Evolutionary conservation across 495 filamentous ascomycete species (phyloP).

Genomic region (Podospora pseudoanserina): DNA sequence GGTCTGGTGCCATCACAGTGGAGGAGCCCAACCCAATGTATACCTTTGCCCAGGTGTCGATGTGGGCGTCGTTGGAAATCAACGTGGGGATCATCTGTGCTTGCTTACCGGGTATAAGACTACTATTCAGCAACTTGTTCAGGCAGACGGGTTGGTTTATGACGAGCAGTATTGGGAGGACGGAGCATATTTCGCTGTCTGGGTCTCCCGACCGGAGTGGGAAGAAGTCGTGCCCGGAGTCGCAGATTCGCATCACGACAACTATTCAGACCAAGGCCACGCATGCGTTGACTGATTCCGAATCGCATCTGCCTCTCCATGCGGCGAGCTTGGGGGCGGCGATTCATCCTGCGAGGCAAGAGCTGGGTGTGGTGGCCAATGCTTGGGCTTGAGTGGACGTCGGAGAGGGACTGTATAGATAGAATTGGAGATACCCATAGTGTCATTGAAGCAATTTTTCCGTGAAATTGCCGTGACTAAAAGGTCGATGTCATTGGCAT

Average conservation of each 20-base stretch:
- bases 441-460: too few relatives aligned
- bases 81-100: slow-evolving; percentile 34
- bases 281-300: not conserved
- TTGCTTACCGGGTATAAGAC: slow-evolving; percentile 34
- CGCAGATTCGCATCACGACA: slow-evolving; percentile 11
- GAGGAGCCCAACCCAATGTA: slow-evolving; percentile 30
- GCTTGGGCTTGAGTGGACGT: slow-evolving; percentile 10
- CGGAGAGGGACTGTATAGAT: not conserved
- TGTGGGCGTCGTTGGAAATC: slow-evolving; percentile 37
- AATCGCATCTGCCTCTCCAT: slow-evolving; percentile 5
- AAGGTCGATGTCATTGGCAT: not conserved
- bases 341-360: not conserved
- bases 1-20: slow-evolving; percentile 19
- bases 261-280: slow-evolving; percentile 4
- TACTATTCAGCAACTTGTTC: slow-evolving; percentile 21
- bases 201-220: not conserved
- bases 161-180: not conserved
- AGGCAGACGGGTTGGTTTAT: not conserved
- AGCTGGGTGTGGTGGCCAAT: not conserved
- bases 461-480: too few relatives aligned
- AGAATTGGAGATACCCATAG: not conserved
- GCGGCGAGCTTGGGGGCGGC: not conserved
- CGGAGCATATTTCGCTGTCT: not conserved
- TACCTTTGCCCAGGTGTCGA: slow-evolving; percentile 30
- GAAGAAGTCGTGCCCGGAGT: not conserved